Conservation (phyloP, 2,329 filamentous ascomycete genomes). For the Talaromyces rugulosus region DNA sequence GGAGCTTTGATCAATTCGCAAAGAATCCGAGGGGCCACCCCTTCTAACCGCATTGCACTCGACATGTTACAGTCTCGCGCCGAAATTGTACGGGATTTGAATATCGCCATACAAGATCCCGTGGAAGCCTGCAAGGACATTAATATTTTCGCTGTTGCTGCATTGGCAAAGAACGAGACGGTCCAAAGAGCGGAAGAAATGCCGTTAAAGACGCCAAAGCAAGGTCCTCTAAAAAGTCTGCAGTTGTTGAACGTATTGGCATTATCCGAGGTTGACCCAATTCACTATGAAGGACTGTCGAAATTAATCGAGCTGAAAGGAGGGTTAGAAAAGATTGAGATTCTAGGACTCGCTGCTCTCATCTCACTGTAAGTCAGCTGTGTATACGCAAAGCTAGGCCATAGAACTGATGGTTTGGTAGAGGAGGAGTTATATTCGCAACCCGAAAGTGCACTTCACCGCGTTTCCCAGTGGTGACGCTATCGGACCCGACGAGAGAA, state of each 20-base stretch:
- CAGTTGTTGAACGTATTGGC: neutral
- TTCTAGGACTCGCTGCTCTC: neutral
- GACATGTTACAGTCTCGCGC: slow-evolving; percentile 4
- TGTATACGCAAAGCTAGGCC: neutral
- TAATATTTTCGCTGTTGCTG: neutral
- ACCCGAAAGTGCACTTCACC: neutral
- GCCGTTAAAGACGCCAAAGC: neutral
- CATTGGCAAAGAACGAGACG: neutral
- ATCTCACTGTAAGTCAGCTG: neutral
- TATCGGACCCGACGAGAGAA: neutral
- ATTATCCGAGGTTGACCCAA: neutral
- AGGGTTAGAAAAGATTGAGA: neutral
- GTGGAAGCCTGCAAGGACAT: slow-evolving; percentile 2
- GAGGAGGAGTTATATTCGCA: neutral
- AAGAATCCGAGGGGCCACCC: neutral
- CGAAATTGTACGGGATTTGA: neutral
- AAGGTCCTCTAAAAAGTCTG: neutral
- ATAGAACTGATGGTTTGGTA: neutral
- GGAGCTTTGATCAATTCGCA: neutral
- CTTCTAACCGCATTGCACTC: neutral
- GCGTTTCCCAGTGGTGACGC: neutral
- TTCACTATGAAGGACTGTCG: neutral
- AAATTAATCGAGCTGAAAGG: slow-evolving; percentile 1
- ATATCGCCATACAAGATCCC: neutral
- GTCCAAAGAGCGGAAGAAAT: neutral